Evolutionary conservation across 2,329 filamentous ascomycete species (phyloP).

Genomic region (Neoscytalidium dimidiatum): DNA sequence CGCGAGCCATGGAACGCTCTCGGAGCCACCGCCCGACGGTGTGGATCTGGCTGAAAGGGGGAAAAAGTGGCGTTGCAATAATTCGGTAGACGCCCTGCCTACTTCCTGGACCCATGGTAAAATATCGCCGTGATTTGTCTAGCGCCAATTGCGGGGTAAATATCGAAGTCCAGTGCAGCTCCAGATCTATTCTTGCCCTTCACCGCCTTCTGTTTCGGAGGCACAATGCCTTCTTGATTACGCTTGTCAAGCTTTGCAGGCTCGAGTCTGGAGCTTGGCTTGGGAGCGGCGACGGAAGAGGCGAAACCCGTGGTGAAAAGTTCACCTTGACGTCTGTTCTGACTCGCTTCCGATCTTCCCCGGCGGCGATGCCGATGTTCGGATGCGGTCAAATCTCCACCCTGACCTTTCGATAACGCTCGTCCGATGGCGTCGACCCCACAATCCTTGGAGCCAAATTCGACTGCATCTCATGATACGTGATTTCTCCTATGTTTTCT

Average conservation of each 20-base stretch:
- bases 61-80: not conserved
- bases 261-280: not conserved
- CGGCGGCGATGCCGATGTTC: constrained; percentile 3
- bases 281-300: not conserved
- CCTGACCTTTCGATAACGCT: constrained; percentile 1
- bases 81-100: not conserved
- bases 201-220: not conserved
- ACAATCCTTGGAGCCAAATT: constrained; percentile 12
- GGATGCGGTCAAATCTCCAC: constrained; percentile 13
- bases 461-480: constrained; percentile 6
- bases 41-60: not conserved
- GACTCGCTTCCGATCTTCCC: constrained; percentile 2
- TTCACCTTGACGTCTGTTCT: not conserved
- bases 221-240: too few species aligned
- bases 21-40: not conserved
- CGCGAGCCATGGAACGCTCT: not conserved
- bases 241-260: too few species aligned
- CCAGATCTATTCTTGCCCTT: not conserved
- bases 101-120: not conserved
- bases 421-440: not conserved
- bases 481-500: too few species aligned
- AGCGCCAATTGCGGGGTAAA: constrained; percentile 1
- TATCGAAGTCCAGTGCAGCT: not conserved
- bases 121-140: not conserved
- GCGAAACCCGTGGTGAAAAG: not conserved